phyloP scores from a whole-genome alignment of 2,329 filamentous ascomycete genomes.

The Ophiostoma quercus region DNA sequence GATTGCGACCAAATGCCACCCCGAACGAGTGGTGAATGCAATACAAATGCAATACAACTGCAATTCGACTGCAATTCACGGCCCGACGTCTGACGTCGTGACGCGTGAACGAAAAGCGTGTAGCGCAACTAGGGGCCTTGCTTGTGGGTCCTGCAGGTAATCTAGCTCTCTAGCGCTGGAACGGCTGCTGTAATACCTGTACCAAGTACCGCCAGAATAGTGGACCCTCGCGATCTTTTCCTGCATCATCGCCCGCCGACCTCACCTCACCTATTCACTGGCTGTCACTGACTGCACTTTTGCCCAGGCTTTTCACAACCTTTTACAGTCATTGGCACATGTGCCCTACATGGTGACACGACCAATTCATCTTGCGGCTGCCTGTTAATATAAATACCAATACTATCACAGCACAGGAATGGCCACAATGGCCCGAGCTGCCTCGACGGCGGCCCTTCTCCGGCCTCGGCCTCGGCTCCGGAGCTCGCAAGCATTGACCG shows the following conservation, averaged over 20 bases:
- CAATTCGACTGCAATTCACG: not conserved
- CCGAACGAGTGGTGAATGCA: not conserved
- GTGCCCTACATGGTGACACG: not conserved
- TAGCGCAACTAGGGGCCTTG: not conserved
- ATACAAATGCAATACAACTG: not conserved
- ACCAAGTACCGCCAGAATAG: not conserved
- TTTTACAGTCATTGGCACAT: not conserved
- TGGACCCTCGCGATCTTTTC: conserved; percentile 7
- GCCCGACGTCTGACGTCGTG: not conserved
- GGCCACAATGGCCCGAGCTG: conserved; percentile 14
- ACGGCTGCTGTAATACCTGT: not conserved
- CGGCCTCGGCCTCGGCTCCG: conserved; percentile 10
- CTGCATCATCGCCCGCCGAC: not conserved
- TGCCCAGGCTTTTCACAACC: not conserved
- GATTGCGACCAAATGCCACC: too few relatives aligned
- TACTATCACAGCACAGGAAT: not conserved
- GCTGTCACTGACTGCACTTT: not conserved
- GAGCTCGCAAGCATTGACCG: not conserved
- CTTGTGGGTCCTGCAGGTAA: not conserved
- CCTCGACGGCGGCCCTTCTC: conserved; percentile 2
- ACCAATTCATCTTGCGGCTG: not conserved
- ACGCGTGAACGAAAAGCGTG: conserved; percentile 1
- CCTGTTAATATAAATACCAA: not conserved
- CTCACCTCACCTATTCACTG: not conserved
- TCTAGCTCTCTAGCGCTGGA: not conserved